Base-by-base conservation (phyloP, 495 filamentous ascomycete species). In the Cudoniella acicularis region DNA sequence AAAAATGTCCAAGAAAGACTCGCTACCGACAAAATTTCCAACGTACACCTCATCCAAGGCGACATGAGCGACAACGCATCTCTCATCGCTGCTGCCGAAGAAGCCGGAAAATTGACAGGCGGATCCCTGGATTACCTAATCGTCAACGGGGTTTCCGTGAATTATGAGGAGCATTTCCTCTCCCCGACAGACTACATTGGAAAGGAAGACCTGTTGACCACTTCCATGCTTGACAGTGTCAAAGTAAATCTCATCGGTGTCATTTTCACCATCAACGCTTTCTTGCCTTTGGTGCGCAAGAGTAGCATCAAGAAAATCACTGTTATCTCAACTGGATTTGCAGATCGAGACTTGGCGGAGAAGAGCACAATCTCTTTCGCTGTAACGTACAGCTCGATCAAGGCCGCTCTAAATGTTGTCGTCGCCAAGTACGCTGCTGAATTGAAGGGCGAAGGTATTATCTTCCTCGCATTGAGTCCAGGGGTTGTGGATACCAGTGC, bases 261-360 rank as follows among this genome's bases (percentile, higher is more conserved):
- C 43, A 69, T 80, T 59, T 71, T 78, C 55, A 62, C 75, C 10
- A 72, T 76, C 50, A 73, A 78, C 53, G 60, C 71, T 13, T 81
- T 79, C 64, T n/a, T 77, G 1, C 75, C 78, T 18, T 68, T 80
- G 0, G 64, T 82, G 40, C 62, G 65, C 3, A 69, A 74, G 21
- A 71, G 77, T 43, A 64, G 62, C 16, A 56, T 53, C 41, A 81
- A 79, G 59, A 83, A 83, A 55, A 71, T 81, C 52, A 73, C 79
- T 42, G 54, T 72, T 30, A 74, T 82, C 18, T 74, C 76, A n/a
- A 74, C 53, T 6, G 78, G 76, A 22, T 18, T 67, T 27, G 75
- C 72, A 0, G 76, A 76, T 57, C 18, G 69, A 3, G 71, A 78
- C 27, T 41, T 76, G 16, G 72, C 66, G 49, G 62, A 62, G 23